Evolutionary conservation across 345 rosid genomes (phyloP).

Genomic region (Citrus mangshanensis): DNA sequence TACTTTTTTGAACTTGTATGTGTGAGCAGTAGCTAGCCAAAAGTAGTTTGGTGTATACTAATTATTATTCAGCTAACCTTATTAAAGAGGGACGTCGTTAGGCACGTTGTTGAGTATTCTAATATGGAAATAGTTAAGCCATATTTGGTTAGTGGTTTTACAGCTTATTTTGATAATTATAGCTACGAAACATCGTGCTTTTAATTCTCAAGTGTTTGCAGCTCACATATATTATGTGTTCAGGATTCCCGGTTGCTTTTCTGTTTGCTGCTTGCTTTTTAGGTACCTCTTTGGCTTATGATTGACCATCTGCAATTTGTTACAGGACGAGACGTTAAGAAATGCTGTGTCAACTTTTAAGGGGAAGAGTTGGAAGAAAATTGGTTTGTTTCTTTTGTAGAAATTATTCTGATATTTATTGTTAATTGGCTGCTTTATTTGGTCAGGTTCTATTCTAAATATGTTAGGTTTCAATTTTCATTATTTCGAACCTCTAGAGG

Average conservation of each 20-base stretch:
- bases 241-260: neutral
- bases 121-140: neutral
- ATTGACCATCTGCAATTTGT: neutral
- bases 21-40: neutral
- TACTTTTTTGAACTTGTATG: neutral
- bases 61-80: neutral
- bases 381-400: slow-evolving; percentile 43
- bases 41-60: neutral
- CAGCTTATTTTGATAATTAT: neutral
- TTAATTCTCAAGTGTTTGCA: neutral
- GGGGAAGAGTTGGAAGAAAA: slow-evolving; percentile 92
- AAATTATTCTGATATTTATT: slow-evolving; percentile 5
- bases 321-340: slow-evolving; percentile 87
- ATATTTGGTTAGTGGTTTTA: neutral
- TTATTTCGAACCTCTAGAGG: neutral
- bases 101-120: neutral
- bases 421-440: neutral
- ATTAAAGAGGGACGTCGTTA: neutral
- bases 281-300: neutral
- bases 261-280: slow-evolving; percentile 9
- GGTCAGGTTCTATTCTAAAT: neutral
- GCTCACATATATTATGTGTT: neutral
- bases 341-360: slow-evolving; percentile 65
- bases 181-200: neutral
- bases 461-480: neutral